phyloP scores from a whole-genome alignment of 176 grass and related monocot genomes.

The Metroxylon sagu region DNA sequence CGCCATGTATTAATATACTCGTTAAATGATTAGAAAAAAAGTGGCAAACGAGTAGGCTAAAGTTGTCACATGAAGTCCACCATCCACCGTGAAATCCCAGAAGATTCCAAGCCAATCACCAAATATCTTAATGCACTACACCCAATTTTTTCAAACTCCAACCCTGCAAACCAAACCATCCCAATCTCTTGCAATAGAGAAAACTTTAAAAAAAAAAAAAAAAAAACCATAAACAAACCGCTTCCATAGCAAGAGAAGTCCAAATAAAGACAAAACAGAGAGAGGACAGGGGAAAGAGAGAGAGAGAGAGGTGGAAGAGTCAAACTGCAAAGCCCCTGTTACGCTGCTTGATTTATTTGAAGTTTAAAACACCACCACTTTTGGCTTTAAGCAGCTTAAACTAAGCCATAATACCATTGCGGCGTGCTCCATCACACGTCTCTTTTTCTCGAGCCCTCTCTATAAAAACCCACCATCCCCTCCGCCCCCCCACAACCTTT shows the following conservation, averaged over 20 bases:
- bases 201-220: no score
- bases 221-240: no score
- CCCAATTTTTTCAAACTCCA: no score
- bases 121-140: no score
- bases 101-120: slow-evolving; percentile 9
- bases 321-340: not conserved
- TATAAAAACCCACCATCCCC: slow-evolving; percentile 35
- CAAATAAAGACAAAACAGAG: not conserved
- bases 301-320: not conserved
- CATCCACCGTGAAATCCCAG: slow-evolving; percentile 33
- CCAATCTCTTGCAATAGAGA: no score
- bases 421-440: slow-evolving; percentile 3
- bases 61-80: slow-evolving; percentile 18
- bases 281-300: not conserved
- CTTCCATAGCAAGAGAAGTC: no score
- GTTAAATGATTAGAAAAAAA: not conserved
- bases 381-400: slow-evolving; percentile 13
- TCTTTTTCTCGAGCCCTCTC: slow-evolving; percentile 5
- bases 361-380: not conserved
- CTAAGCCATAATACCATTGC: slow-evolving; percentile 39
- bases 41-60: not conserved
- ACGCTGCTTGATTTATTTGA: not conserved
- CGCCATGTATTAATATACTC: no score
- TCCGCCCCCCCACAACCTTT: not conserved
- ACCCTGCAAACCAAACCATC: no score